Conservation (phyloP, 2,329 filamentous ascomycete genomes). For the Chaetoscypha palmicola region DNA sequence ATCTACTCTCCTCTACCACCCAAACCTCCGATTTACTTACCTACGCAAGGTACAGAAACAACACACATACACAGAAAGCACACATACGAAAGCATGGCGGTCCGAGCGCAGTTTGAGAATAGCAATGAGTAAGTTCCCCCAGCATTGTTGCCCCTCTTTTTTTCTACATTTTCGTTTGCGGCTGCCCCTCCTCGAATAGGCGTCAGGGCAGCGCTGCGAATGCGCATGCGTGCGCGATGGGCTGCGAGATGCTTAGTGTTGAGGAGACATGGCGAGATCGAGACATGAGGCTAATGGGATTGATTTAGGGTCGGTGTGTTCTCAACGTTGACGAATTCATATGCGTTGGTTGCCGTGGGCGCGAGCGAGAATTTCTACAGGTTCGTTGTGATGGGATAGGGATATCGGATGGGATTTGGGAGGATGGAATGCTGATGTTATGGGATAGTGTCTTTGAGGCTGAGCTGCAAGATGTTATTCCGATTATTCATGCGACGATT, state of each 20-base stretch:
- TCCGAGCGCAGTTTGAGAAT: constrained; percentile 76
- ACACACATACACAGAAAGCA: background rate
- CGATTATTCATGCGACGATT: constrained; percentile 94
- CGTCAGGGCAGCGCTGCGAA: background rate
- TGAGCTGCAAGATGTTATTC: constrained; percentile 94
- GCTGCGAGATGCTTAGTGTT: background rate
- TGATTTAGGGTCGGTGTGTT: constrained; percentile 82
- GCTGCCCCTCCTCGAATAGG: constrained; percentile 8
- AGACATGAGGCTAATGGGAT: constrained; percentile 4
- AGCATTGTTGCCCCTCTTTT: constrained; percentile 10
- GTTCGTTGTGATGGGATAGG: constrained; percentile 36
- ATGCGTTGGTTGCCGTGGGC: constrained; percentile 87
- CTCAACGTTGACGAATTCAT: constrained; percentile 92
- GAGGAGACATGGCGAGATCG: background rate
- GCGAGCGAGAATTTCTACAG: constrained; percentile 99
- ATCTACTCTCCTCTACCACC: background rate
- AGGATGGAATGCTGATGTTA: constrained; percentile 9
- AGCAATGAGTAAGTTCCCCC: constrained; percentile 70
- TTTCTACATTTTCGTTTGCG: background rate
- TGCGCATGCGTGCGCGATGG: background rate
- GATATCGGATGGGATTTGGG: background rate
- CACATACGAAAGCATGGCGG: constrained; percentile 48
- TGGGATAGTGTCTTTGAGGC: constrained; percentile 81
- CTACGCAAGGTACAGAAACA: no score
- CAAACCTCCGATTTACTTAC: no score